Base-by-base conservation (phyloP, 2,329 filamentous ascomycete species). In the Colletotrichum tropicicola region DNA sequence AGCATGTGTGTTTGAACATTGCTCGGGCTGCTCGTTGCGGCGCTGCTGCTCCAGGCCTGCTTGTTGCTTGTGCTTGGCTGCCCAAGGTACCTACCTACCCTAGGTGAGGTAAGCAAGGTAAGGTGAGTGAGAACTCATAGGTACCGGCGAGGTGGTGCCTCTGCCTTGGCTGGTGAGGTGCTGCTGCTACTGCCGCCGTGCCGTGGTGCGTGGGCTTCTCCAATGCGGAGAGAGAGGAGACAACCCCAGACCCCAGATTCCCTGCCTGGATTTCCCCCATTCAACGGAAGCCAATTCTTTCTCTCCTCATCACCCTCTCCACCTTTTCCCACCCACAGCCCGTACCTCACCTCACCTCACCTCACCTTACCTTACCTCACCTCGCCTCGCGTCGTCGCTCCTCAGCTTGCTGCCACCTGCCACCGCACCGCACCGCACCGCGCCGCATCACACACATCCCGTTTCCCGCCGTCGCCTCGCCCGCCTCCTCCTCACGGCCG, bases 201-300 rank as follows among this genome's bases (percentile, higher is more conserved):
- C 44, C 45, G 27, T 35, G 52, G 35, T 44, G 43, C 60, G 74
- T 75, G 74, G 77, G 59, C 68, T 77, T 77, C 76, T 78, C 73
- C 75, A 77, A 78, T 79, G 77, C 77, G 77, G 77, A 78, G 77
- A 73, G 70, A 72, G 77, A 77, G 77, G 77, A 78, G 77, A 73
- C 70, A 72, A 69, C 70, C 70, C 67, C 69, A 70, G 69, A 69
- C 65, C 62, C 66, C 62, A 67, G 60, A 66, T 67, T 67, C 44
- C 58, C 44, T 56, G 39, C 55, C 49, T 63, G 52, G 52, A 60
- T 66, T 59, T 56, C 59, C 58, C 68, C 67, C 65, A 67, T 64
- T 44, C 57, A 69, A 68, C 68, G 64, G 70, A 70, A 69, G 70
- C 69, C 67, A 59, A 67, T 69, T 64, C 52, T 68, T 59, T 67